Percentiles rank a stretch among this genome's conserved stretches.
These are phyloP conservation scores for Leptographium wingfieldii DNA, from an alignment of 2,329 filamentous ascomycete species.

Conservation along the genomic window DNA sequence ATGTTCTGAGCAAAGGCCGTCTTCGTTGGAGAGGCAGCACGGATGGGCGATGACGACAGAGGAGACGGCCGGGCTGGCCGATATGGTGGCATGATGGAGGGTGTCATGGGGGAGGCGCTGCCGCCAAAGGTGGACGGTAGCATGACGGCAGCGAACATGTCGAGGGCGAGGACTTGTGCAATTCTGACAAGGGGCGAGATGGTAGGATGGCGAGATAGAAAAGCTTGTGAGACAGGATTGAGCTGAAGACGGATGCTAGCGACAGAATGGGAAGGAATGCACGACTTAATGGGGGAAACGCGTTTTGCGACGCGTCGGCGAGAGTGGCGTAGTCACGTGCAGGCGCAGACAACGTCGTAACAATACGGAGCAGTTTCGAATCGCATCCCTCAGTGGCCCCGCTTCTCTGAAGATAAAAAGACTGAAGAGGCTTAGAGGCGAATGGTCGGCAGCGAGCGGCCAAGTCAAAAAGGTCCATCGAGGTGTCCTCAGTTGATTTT, in stretches of 20 bases:
- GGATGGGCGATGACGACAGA: constrained; percentile 46
- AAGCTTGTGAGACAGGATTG: neutral
- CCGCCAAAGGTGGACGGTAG: constrained; percentile 4
- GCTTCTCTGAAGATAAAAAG: neutral
- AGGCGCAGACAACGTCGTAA: too few relatives aligned
- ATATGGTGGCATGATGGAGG: constrained; percentile 26
- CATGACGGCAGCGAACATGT: constrained; percentile 10
- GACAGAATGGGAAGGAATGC: neutral
- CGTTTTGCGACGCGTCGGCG: neutral
- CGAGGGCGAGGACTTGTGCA: neutral
- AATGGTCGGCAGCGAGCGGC: too few relatives aligned
- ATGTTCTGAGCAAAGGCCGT: constrained; percentile 5
- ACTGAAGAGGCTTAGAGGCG: too few relatives aligned
- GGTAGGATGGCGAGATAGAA: neutral
- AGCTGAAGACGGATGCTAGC: neutral
- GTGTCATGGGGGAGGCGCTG: constrained; percentile 17
- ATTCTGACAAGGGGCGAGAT: neutral
- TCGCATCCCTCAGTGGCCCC: neutral
- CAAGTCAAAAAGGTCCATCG: too few relatives aligned
- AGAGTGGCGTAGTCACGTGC: neutral
- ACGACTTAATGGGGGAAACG: neutral
- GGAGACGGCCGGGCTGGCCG: constrained; percentile 40
- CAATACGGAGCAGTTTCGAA: too few relatives aligned
- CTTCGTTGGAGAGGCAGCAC: constrained; percentile 31
- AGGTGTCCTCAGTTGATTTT: neutral